Conservation (phyloP, 352 stramenopile genomes). For the Pythium diclinum region DNA sequence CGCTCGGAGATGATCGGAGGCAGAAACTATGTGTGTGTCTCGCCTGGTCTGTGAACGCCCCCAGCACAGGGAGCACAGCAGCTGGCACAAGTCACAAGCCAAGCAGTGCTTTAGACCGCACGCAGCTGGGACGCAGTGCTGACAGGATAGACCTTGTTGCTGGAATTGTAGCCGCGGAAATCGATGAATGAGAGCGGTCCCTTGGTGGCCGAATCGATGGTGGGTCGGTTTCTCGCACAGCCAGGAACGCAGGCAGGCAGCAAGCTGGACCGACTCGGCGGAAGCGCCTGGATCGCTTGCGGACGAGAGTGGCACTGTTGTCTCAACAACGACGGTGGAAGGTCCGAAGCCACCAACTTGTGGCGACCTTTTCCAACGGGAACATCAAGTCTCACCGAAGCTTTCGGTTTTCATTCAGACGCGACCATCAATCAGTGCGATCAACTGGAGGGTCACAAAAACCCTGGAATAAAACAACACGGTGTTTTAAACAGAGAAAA, state of each 20-base stretch:
- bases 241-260: no score
- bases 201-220: neutral
- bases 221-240: neutral
- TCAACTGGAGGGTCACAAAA: neutral
- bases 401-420: neutral
- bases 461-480: constrained; percentile 3
- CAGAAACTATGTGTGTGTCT: neutral
- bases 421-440: constrained; percentile 8
- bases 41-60: neutral
- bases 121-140: neutral
- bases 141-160: neutral
- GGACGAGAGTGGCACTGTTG: neutral
- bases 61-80: neutral
- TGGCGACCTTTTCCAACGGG: no score
- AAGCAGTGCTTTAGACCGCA: neutral
- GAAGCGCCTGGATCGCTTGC: neutral
- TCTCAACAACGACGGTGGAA: constrained; percentile 2
- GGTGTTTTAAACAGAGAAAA: constrained; percentile 1
- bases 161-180: neutral
- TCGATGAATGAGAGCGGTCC: neutral
- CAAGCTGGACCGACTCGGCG: neutral
- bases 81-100: neutral
- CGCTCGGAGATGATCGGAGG: neutral
- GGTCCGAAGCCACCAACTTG: neutral
- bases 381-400: neutral